Conservation (phyloP, 179 eudicot species). For the Beta macrorhiza region DNA sequence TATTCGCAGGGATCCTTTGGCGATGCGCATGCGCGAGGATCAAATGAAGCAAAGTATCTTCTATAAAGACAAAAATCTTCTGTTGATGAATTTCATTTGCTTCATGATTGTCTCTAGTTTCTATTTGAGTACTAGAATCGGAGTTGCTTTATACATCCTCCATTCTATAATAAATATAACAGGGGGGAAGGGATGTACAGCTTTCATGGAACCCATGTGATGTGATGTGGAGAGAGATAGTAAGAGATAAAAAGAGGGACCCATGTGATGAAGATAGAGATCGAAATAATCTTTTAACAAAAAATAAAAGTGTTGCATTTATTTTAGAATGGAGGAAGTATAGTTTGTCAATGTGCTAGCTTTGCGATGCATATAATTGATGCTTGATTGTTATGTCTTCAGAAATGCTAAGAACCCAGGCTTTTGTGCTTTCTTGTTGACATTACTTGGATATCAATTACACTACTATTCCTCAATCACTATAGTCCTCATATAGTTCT, state of each 20-base stretch:
- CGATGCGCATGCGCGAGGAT: constrained; percentile 96
- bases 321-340: too few species aligned
- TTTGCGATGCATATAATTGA: neutral
- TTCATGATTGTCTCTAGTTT: constrained; percentile 3
- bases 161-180: too few species aligned
- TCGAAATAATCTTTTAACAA: too few species aligned
- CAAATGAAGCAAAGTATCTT: constrained; percentile 89
- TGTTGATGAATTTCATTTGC: constrained; percentile 13
- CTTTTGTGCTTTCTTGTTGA: neutral
- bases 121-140: neutral
- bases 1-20: constrained; percentile 84
- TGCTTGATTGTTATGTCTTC: neutral
- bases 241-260: too few species aligned
- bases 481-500: neutral
- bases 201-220: too few species aligned
- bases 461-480: neutral
- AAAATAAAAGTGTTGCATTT: too few species aligned
- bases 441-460: neutral
- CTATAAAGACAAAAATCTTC: neutral
- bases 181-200: too few species aligned
- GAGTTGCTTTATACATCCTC: neutral
- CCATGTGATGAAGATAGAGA: too few species aligned
- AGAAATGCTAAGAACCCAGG: neutral
- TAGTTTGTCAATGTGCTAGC: neutral
- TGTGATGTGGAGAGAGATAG: too few species aligned